phyloP scores from a whole-genome alignment of 148 eudicot genomes.

The Dianthus caryophyllus region DNA sequence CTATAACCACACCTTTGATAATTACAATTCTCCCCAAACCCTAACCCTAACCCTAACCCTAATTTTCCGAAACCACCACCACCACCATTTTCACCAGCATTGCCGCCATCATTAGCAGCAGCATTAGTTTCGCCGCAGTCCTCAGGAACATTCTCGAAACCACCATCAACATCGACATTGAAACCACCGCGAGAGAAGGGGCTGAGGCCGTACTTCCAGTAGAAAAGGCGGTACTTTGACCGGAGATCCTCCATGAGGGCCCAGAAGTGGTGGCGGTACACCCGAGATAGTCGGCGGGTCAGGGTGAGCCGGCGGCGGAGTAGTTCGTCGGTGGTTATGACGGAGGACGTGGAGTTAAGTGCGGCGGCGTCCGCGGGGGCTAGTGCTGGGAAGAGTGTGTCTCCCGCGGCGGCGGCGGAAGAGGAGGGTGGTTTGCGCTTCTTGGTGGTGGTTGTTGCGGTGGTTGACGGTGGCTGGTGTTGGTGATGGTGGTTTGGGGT shows the following conservation, averaged over 20 bases:
- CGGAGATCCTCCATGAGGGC: conserved; percentile 46
- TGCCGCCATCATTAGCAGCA: background rate
- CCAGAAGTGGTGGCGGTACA: conserved; percentile 54
- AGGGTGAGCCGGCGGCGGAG: conserved; percentile 36
- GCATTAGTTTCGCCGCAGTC: conserved; percentile 12
- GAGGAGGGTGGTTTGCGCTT: no score
- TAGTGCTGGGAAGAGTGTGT: no score
- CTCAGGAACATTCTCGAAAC: background rate
- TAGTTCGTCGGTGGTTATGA: no score
- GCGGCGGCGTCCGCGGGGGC: no score
- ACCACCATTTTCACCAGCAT: no score
- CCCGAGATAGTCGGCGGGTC: conserved; percentile 26
- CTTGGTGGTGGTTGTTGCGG: no score
- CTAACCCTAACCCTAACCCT: conserved; percentile 42
- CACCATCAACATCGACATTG: background rate
- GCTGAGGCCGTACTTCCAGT: conserved; percentile 44
- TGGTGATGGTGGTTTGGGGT: no score
- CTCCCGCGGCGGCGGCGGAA: no score
- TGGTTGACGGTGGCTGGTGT: no score
- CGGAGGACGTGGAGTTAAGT: no score
- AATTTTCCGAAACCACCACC: conserved; percentile 17
- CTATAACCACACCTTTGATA: conserved; percentile 35
- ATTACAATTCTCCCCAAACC: conserved; percentile 18
- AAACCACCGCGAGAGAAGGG: conserved; percentile 33
- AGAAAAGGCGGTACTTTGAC: conserved; percentile 34